A percentile compares a stretch with the other conserved stretches of the same genome.
Evolutionary conservation across 331 rosid species (phyloP).

Genomic region (Malus hybrid): DNA sequence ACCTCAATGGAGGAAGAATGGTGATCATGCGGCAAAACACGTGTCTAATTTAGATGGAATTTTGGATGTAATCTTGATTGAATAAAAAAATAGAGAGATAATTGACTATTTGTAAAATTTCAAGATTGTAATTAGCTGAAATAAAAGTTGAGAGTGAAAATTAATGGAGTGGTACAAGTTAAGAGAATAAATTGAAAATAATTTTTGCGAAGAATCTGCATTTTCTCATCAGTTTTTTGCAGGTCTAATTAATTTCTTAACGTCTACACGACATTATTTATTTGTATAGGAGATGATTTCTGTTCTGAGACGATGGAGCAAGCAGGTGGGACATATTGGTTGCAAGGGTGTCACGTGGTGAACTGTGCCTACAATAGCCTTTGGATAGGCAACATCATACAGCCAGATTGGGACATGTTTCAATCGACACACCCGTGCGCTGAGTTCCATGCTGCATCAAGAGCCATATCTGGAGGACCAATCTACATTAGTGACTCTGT

Average conservation of each 20-base stretch:
- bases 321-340: constrained; percentile 66
- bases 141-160: no score
- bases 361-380: constrained; percentile 67
- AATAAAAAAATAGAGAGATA: no score
- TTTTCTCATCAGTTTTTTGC: no score
- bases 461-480: constrained; percentile 78
- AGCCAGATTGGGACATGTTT: constrained; percentile 86
- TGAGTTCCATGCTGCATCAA: constrained; percentile 59
- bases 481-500: constrained; percentile 53
- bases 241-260: background rate
- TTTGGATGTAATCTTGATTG: no score
- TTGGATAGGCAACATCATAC: constrained; percentile 74
- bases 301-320: constrained; percentile 58
- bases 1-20: no score
- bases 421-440: constrained; percentile 59
- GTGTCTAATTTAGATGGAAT: no score
- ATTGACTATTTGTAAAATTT: no score
- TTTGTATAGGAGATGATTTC: constrained; percentile 53
- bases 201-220: no score
- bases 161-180: no score
- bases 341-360: constrained; percentile 76
- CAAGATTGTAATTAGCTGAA: no score
- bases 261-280: background rate
- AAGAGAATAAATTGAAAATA: no score
- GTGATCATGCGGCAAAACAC: no score